Evolutionary conservation across 768 basidiomycete species (phyloP).

Genomic region (Cubamyces sp.): DNA sequence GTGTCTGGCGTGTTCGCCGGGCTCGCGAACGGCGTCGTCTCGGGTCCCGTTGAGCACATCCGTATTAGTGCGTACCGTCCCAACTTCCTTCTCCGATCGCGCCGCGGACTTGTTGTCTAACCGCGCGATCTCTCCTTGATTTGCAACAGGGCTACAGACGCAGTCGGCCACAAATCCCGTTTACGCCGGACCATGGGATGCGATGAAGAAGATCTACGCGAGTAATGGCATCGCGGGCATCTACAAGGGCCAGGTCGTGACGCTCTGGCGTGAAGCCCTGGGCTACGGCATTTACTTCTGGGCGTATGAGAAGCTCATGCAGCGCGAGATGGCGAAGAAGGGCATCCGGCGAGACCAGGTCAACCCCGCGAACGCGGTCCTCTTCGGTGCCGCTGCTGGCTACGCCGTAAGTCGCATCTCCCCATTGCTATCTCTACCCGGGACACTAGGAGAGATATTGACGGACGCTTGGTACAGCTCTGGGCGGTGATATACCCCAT

Average conservation of each 20-base stretch:
- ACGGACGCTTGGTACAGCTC: conserved; percentile 50
- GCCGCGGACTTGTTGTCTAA: background rate
- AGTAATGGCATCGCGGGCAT: conserved; percentile 80
- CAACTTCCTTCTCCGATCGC: background rate
- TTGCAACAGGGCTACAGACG: conserved; percentile 77
- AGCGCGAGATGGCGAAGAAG: conserved; percentile 78
- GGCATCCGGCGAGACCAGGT: conserved; percentile 78
- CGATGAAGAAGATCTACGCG: conserved; percentile 80
- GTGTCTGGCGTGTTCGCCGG: conserved; percentile 84
- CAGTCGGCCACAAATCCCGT: conserved; percentile 77
- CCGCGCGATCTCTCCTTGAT: background rate
- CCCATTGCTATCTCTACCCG: background rate
- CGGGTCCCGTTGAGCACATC: conserved; percentile 96
- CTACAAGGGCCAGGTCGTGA: conserved; percentile 92
- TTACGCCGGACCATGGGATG: conserved; percentile 87
- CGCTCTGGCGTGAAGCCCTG: conserved; percentile 78
- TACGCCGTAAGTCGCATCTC: conserved; percentile 67
- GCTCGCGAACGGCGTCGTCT: conserved; percentile 88
- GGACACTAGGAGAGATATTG: background rate
- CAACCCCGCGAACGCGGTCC: conserved; percentile 72
- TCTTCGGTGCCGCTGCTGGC: conserved; percentile 91
- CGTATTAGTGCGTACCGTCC: conserved; percentile 71
- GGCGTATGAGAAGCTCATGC: conserved; percentile 90
- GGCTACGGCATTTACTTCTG: conserved; percentile 92
- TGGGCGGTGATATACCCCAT: conserved; percentile 96